Percentiles rank a stretch among this genome's conserved stretches.
Evolutionary conservation across 2,329 filamentous ascomycete species (phyloP).

Genomic region (Daldinia eschscholtzii): DNA sequence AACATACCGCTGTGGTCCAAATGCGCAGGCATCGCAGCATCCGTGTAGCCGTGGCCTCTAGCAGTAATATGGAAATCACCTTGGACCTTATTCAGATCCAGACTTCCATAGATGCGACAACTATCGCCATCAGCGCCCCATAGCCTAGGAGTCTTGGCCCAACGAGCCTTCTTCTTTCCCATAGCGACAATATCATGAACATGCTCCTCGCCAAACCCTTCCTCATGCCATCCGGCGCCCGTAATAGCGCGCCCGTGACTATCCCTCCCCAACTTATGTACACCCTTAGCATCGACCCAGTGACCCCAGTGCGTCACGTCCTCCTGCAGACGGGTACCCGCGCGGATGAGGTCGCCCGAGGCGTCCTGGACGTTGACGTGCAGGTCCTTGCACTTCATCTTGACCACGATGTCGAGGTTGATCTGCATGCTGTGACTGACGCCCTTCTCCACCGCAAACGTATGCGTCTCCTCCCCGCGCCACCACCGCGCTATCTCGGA

Average conservation of each 20-base stretch:
- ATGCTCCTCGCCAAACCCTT: constrained; percentile 82
- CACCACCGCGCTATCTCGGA: constrained; percentile 87
- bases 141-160: constrained; percentile 80
- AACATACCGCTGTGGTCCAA: constrained; percentile 82
- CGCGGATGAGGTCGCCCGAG: constrained; percentile 89
- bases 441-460: constrained; percentile 93
- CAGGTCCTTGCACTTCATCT: constrained; percentile 88
- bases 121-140: constrained; percentile 71
- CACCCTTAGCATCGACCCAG: constrained; percentile 80
- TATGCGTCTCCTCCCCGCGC: constrained; percentile 84
- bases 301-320: constrained; percentile 85
- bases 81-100: constrained; percentile 96
- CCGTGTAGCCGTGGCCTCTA: constrained; percentile 92
- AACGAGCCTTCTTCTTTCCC: constrained; percentile 72
- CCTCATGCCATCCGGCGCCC: constrained; percentile 72
- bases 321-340: constrained; percentile 77
- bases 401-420: constrained; percentile 93
- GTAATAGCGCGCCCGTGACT: constrained; percentile 66
- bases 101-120: constrained; percentile 88
- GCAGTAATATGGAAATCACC: constrained; percentile 99
- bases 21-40: constrained; percentile 73
- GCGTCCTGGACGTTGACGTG: constrained; percentile 98
- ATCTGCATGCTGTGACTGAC: constrained; percentile 90
- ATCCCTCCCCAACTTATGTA: constrained; percentile 71
- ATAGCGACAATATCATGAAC: constrained; percentile 90